Evolutionary conservation across 2,329 filamentous ascomycete genomes (phyloP).

Genomic region (Cryphonectria radicalis): DNA sequence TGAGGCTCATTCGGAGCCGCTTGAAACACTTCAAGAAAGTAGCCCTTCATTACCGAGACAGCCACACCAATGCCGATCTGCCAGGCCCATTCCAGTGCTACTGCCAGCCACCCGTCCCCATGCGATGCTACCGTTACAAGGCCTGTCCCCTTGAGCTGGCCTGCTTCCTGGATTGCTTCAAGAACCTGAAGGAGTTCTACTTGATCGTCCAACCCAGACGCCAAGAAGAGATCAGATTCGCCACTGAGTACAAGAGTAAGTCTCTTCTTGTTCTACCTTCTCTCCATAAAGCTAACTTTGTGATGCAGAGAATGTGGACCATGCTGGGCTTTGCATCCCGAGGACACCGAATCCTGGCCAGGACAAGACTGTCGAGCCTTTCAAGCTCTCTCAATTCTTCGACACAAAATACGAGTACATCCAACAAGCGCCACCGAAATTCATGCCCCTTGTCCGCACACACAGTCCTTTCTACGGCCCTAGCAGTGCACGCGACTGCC

Average conservation of each 20-base stretch:
- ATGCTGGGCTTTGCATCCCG: not conserved
- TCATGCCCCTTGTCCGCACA: not conserved
- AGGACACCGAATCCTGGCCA: not conserved
- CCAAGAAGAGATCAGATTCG: not conserved
- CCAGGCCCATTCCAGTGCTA: slow-evolving; percentile 22
- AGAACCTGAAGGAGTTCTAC: slow-evolving; percentile 36
- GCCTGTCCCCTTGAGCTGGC: slow-evolving; percentile 32
- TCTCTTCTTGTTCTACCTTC: not conserved
- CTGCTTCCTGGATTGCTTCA: slow-evolving; percentile 36
- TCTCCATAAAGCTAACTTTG: not conserved
- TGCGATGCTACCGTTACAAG: not conserved
- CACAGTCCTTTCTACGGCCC: not conserved
- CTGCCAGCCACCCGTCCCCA: not conserved
- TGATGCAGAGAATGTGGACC: not conserved
- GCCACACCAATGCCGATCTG: not conserved
- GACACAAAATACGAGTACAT: slow-evolving; percentile 20
- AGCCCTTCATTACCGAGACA: slow-evolving; percentile 19
- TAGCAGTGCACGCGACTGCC: not conserved
- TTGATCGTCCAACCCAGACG: slow-evolving; percentile 33
- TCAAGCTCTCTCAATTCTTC: slow-evolving; percentile 15
- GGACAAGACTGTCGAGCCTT: not conserved
- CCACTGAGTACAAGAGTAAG: slow-evolving; percentile 6
- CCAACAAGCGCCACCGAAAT: not conserved
- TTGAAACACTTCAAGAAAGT: slow-evolving; percentile 17
- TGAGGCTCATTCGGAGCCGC: slow-evolving; percentile 5